Base-by-base conservation (phyloP, 306 rosid genomes). In the Sesbania bispinosa region DNA sequence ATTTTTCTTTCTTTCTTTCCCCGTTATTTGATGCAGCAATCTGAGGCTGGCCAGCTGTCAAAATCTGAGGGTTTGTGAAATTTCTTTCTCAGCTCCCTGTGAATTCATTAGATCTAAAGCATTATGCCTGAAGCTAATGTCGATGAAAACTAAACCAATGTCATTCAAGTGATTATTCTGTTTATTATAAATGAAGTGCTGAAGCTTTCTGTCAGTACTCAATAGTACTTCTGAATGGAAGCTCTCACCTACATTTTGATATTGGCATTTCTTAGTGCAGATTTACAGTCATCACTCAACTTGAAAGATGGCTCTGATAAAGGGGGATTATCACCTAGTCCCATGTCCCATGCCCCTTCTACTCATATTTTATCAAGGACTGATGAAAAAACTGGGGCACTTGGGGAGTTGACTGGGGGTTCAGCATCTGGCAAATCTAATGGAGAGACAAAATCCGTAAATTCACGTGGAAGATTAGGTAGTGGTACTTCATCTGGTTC, bases 11-110 rank as follows among this genome's bases (percentile, higher is more conserved):
- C 45, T 54, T 77, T 53, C 19, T n/a, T n/a, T 6, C 33, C 15
- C 61, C 29, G 77, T 81, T 66, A 39, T 38, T 75, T 64, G 74
- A 66, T 80, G 82, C 89, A 87, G 95, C 86, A 75, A 47, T 77
- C 80, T 64, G 87, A 78, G 67, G 96, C 79, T 71, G 69, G 41
- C 67, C 91, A 67, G 51, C 65, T 75, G 53, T 77, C 83, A 45
- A 86, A 84, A 77, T 76, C 82, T 46, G 86, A 87, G 41, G 95
- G 98, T 94, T 63, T 79, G 95, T 84, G 55, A 59, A 85, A 45
- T 71, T 67, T 62, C 58, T 66, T 33, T 60, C 65, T 60, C 54
- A 71, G 23, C 68, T 76, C 46, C 73, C 38, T 54, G 48, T 71
- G 32, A 61, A 45, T 52, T 71, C 41, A 48, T 27, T 70, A 51